Conservation (phyloP, 495 filamentous ascomycete genomes). For the Penicillium cosmopolitanum region DNA sequence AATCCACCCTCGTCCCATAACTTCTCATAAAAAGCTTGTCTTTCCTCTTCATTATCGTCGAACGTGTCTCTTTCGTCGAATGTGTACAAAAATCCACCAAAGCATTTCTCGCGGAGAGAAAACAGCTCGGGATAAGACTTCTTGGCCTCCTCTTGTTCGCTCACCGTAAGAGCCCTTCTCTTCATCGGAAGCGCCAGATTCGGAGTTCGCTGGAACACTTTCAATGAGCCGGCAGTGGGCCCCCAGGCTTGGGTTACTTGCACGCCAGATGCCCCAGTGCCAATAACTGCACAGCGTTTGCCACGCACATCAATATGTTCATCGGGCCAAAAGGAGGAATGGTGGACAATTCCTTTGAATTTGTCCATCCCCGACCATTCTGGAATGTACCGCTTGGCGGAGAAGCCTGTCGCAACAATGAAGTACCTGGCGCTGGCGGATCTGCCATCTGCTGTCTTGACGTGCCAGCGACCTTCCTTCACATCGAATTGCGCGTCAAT, state of each 20-base stretch:
- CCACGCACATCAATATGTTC: conserved; percentile 49
- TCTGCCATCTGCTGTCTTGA: conserved; percentile 52
- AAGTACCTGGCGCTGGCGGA: conserved; percentile 49
- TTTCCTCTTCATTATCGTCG: conserved; percentile 52
- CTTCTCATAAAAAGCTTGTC: conserved; percentile 49
- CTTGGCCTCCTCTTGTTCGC: conserved; percentile 12
- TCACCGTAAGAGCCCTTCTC: conserved; percentile 22
- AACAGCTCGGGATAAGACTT: conserved; percentile 17
- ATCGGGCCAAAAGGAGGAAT: conserved; percentile 65
- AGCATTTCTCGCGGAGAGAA: conserved; percentile 7
- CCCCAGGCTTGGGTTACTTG: conserved; percentile 58
- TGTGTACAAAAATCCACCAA: conserved; percentile 26
- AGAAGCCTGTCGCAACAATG: conserved; percentile 45
- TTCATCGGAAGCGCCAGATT: conserved; percentile 60
- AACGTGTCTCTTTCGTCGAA: conserved; percentile 51
- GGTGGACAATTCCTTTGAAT: conserved; percentile 58
- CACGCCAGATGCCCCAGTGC: conserved; percentile 62
- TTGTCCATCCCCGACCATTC: conserved; percentile 54
- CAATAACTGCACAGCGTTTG: conserved; percentile 59
- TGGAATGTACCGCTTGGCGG: conserved; percentile 44
- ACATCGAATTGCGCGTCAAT: conserved; percentile 51
- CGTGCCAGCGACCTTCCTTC: conserved; percentile 31
- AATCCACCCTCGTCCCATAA: conserved; percentile 55
- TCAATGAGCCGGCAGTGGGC: conserved; percentile 37
- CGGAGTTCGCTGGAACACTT: conserved; percentile 58